Conservation (phyloP, 1,284 basidiomycete species). For the Flammula alnicola region DNA sequence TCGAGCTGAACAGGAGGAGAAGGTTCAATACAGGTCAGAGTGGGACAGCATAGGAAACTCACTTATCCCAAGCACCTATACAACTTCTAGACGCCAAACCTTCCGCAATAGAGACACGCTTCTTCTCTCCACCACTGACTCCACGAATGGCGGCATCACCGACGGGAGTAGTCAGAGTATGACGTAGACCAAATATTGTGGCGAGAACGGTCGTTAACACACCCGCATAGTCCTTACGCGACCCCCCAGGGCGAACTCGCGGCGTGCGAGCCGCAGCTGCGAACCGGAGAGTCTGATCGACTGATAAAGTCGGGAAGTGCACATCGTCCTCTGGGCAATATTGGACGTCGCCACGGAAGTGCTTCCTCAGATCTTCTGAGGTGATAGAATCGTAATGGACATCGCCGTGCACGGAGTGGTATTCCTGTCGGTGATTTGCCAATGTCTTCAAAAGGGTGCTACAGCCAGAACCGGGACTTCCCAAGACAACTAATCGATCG, state of each 20-base stretch:
- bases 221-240: constrained; percentile 47
- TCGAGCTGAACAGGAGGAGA: constrained; percentile 45
- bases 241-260: constrained; percentile 43
- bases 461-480: constrained; percentile 63
- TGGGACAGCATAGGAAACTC: constrained; percentile 51
- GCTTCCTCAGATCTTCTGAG: constrained; percentile 48
- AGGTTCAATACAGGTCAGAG: constrained; percentile 43
- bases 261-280: constrained; percentile 62
- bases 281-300: constrained; percentile 63
- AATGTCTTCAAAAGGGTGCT: constrained; percentile 61
- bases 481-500: constrained; percentile 51
- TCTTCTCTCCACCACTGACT: constrained; percentile 80
- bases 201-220: constrained; percentile 55
- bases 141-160: constrained; percentile 77
- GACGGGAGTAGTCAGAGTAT: constrained; percentile 60
- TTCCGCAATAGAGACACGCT: constrained; percentile 80
- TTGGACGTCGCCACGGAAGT: constrained; percentile 63
- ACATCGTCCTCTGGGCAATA: constrained; percentile 69
- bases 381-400: constrained; percentile 67
- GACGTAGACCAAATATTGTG: constrained; percentile 71
- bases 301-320: constrained; percentile 70
- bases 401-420: constrained; percentile 57
- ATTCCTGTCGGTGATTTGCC: constrained; percentile 56
- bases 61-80: constrained; percentile 78
- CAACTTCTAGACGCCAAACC: constrained; percentile 60